A percentile compares a stretch with the other conserved stretches of the same genome.
Evolutionary conservation across 1,284 basidiomycete genomes (phyloP).

Genomic region (Limonomyces culmigenus): DNA sequence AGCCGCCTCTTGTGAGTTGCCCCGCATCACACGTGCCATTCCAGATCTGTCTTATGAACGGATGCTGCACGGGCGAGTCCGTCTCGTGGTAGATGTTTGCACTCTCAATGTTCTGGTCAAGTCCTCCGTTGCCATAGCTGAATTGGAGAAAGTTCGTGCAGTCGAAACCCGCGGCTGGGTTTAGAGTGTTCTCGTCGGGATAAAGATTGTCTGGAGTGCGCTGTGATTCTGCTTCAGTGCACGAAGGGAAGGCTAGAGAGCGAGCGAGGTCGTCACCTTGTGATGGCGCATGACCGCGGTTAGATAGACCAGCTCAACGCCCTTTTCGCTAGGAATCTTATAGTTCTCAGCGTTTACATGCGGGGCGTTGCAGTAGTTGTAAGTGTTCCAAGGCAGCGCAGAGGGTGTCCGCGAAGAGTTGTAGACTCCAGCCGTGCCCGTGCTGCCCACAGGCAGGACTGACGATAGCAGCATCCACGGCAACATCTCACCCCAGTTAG

Average conservation of each 20-base stretch:
- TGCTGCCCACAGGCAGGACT: neutral
- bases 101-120: neutral
- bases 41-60: constrained; percentile 33
- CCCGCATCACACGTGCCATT: constrained; percentile 35
- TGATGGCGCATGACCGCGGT: constrained; percentile 29
- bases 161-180: constrained; percentile 22
- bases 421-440: constrained; percentile 15
- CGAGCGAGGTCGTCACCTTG: constrained; percentile 16
- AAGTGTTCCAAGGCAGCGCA: constrained; percentile 27
- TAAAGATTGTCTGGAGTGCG: constrained; percentile 29
- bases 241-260: neutral
- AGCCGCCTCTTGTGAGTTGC: constrained; percentile 30
- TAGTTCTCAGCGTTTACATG: constrained; percentile 27
- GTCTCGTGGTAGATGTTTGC: constrained; percentile 22
- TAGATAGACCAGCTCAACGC: constrained; percentile 20
- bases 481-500: no score
- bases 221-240: constrained; percentile 8
- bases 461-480: neutral
- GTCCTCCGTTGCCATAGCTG: constrained; percentile 18
- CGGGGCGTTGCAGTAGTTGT: constrained; percentile 38
- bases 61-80: constrained; percentile 22
- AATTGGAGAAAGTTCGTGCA: constrained; percentile 20
- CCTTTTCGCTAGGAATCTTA: constrained; percentile 11
- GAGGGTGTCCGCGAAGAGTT: constrained; percentile 23
- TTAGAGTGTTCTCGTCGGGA: constrained; percentile 26